Percentiles rank a stretch among this genome's conserved stretches.
Conservation (phyloP, 176 grass and related monocot species). For the Aegilops bicornis region DNA sequence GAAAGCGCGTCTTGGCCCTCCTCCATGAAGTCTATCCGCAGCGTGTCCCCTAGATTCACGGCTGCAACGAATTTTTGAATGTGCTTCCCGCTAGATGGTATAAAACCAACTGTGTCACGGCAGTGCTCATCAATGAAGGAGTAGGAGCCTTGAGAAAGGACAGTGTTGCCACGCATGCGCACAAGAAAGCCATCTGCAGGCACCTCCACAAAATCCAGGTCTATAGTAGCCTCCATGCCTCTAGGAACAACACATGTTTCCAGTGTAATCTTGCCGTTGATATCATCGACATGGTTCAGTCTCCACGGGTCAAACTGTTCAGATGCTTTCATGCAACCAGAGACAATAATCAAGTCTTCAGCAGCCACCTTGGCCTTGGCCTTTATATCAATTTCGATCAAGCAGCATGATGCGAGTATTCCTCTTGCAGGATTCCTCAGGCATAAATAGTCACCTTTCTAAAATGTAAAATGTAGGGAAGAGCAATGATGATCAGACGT, state of each 20-base stretch:
- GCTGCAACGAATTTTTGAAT: not conserved
- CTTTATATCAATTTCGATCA: not conserved
- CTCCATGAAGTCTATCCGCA: constrained; percentile 4
- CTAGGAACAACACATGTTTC: not conserved
- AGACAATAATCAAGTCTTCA: too few species aligned
- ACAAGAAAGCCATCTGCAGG: not conserved
- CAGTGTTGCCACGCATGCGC: not conserved
- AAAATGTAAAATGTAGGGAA: too few species aligned
- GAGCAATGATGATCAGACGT: too few species aligned
- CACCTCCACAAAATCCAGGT: not conserved
- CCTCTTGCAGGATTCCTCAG: not conserved
- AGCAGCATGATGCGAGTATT: not conserved
- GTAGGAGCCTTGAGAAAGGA: not conserved
- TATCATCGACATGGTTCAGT: not conserved
- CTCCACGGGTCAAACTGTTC: not conserved
- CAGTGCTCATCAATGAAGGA: not conserved
- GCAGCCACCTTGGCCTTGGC: too few species aligned
- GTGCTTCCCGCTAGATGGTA: not conserved
- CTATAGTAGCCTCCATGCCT: not conserved
- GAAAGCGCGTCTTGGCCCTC: not conserved
- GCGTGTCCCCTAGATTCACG: not conserved
- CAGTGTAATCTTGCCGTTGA: not conserved
- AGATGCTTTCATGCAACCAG: too few species aligned
- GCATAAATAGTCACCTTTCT: too few species aligned
- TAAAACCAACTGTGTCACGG: not conserved